These are phyloP conservation scores for Acanthamoeba lenticulata DNA, from an alignment of 208 protist genomes.

Conservation along the genomic window DNA sequence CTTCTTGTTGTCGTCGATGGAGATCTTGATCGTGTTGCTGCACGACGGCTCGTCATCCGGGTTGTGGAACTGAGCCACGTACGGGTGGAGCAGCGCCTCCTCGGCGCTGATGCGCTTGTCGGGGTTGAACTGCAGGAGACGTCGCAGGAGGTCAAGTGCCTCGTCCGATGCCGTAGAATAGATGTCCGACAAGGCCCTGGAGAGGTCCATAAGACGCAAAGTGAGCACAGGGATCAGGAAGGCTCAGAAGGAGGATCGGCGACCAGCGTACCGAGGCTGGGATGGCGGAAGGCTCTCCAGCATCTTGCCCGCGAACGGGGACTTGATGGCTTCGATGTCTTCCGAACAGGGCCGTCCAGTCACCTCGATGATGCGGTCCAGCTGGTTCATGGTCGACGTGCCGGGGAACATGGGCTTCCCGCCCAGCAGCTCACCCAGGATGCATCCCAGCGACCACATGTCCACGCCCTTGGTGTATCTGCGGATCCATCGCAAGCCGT, in stretches of 20 bases:
- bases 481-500: not conserved
- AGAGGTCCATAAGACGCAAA: constrained; percentile 82
- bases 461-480: constrained; percentile 97
- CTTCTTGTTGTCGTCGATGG: constrained; percentile 86
- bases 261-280: constrained; percentile 70
- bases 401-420: constrained; percentile 92
- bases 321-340: constrained; percentile 95
- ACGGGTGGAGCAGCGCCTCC: constrained; percentile 93
- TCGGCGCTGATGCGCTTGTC: constrained; percentile 92
- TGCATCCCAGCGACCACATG: constrained; percentile 99
- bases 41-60: constrained; percentile 79
- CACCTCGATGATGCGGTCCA: constrained; percentile 54
- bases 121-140: constrained; percentile 96
- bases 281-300: constrained; percentile 90
- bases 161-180: constrained; percentile 93
- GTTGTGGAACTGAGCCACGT: constrained; percentile 89
- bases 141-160: constrained; percentile 93
- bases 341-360: constrained; percentile 70
- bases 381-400: constrained; percentile 96
- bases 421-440: constrained; percentile 95
- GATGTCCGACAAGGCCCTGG: constrained; percentile 90
- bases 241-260: not conserved
- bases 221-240: not conserved
- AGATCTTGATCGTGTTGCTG: constrained; percentile 79
- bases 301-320: constrained; percentile 95